These are phyloP conservation scores for Haematococcus lacustris DNA, from an alignment of 139 green algal genomes.

Conservation along the genomic window DNA sequence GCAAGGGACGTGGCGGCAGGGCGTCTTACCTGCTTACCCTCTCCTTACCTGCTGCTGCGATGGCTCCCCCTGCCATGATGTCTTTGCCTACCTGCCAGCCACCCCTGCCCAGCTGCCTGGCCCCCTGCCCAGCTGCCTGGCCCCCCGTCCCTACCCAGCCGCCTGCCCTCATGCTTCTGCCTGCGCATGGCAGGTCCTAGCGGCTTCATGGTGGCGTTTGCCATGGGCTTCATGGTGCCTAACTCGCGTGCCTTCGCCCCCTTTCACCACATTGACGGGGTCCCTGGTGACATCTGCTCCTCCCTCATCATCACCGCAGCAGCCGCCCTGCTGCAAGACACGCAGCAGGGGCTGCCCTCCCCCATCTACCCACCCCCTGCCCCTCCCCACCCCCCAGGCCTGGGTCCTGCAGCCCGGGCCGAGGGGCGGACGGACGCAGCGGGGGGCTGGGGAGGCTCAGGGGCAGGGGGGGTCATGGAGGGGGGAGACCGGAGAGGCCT, in stretches of 20 bases:
- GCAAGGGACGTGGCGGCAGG: background rate
- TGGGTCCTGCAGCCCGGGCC: too few relatives aligned
- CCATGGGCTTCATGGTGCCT: slow-evolving; percentile 36
- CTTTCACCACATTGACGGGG: slow-evolving; percentile 34
- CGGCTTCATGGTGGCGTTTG: slow-evolving; percentile 31
- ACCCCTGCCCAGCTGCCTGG: background rate
- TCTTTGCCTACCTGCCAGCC: background rate
- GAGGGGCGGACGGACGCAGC: too few relatives aligned
- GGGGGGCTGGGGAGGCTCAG: background rate
- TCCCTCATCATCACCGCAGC: slow-evolving; percentile 37
- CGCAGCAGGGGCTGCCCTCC: background rate
- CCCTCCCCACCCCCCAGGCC: too few relatives aligned
- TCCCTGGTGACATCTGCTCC: slow-evolving; percentile 47
- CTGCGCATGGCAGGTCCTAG: slow-evolving; percentile 17
- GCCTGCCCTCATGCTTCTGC: background rate
- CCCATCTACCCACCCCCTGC: background rate
- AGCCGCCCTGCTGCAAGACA: slow-evolving; percentile 9
- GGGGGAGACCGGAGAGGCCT: background rate
- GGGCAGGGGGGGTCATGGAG: background rate
- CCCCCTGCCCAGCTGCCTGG: background rate
- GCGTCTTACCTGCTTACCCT: background rate
- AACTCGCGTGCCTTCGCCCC: slow-evolving; percentile 21
- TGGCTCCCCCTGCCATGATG: background rate
- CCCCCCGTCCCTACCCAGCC: background rate
- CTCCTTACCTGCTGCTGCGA: background rate